Evolutionary conservation across 2,329 filamentous ascomycete species (phyloP).

Genomic region (Aspergillus jensenii): DNA sequence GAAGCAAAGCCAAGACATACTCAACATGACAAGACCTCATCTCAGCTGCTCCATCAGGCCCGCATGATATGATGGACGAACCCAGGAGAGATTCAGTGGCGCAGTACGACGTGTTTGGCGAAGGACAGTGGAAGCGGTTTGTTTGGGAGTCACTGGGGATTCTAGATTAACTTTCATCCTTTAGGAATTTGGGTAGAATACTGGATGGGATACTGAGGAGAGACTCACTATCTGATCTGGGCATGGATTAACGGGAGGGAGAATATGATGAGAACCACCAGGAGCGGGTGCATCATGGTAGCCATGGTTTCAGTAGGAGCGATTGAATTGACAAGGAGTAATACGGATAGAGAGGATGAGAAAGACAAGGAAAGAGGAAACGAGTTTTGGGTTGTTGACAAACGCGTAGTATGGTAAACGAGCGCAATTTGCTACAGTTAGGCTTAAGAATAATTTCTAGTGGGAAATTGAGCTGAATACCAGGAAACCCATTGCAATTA

Average conservation of each 20-base stretch:
- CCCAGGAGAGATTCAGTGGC: conserved; percentile 16
- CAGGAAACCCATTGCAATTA: not conserved
- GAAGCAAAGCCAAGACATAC: conserved; percentile 7
- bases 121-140: conserved; percentile 22
- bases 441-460: too few relatives aligned
- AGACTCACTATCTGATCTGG: conserved; percentile 16
- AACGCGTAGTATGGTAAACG: not conserved
- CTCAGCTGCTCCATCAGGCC: conserved; percentile 5
- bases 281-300: not conserved
- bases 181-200: not conserved
- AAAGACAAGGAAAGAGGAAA: not conserved
- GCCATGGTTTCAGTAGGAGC: not conserved
- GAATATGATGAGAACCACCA: not conserved
- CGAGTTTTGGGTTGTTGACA: not conserved
- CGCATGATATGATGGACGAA: conserved; percentile 18
- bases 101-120: conserved; percentile 19
- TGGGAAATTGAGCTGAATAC: not conserved
- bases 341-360: not conserved
- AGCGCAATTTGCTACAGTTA: not conserved
- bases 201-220: not conserved
- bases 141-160: conserved; percentile 14
- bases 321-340: not conserved
- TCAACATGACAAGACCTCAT: conserved; percentile 20
- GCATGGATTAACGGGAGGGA: not conserved
- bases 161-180: not conserved